Evolutionary conservation across 345 rosid genomes (phyloP), one percentile per base, ranked within the genome.

Genomic region (Acer campestre): DNA sequence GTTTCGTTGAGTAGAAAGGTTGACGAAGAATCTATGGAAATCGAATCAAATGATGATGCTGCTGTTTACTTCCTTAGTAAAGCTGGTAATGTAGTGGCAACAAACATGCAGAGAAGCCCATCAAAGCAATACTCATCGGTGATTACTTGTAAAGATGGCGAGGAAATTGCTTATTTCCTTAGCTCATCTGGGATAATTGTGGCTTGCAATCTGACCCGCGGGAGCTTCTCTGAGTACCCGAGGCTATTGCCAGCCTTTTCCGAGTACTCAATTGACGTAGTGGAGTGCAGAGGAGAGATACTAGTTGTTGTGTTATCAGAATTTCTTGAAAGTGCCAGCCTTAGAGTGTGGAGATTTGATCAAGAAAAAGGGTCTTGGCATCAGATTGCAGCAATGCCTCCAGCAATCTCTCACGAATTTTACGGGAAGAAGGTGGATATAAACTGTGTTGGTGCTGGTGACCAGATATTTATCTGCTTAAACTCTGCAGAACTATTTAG

Each of bases 71-170:
- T 90, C 86, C 94, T 94, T 11, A 93, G 97, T 70, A 93, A 84
- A 49, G 84, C 91, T 9, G 98, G 98, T 67, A 88, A 87, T 20
- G 93, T 91, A 8, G 91, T 94, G 58, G 84, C 89, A 1, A 90
- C 97, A 0, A 88, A 85, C 70, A 89, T 93, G 85, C 93, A 88
- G 75, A 86, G 98, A 83, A 94, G 92, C 70, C 97, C 98, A 13
- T 88, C 95, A 0, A 94, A 94, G 90, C 97, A 90, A 75, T 93
- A 86, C 82, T 93, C 98, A 46, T 93, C 98, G 0, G 89, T 94
- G 53, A 80, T 84, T 11, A 86, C 88, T n/a, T 66, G 83, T 58
- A 83, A 83, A 73, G 82, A 91, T 13, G 82, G 88, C 2, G 82
- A 85, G 35, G 90, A 89, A 48, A 82, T 70, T 29, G 89, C 88